Evolutionary conservation across 148 eudicot species (phyloP), one percentile per base, ranked within the genome.

Genomic region (Fagopyrum esculentum): DNA sequence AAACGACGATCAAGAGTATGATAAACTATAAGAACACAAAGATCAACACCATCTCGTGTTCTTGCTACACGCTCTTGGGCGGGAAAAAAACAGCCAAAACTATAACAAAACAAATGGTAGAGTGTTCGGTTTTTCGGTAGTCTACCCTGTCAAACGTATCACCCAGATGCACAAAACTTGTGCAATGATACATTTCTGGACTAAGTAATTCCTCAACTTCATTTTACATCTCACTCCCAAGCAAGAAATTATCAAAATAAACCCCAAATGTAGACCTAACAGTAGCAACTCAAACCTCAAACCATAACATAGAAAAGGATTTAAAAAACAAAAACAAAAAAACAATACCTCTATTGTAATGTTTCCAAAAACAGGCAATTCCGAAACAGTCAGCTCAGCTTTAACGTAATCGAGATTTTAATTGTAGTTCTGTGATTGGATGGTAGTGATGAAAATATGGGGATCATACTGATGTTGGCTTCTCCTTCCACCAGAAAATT

Each of bases 231-330:
- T 40, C 71, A 66, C 71, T 66, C 71, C 71, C 45, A 40, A 66
- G 19, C 71, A 66, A 66, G 71, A 66, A 66, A 66, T 66, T 40
- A 66, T 15, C 71, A 66, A 66, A 40, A 35, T 43, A 35, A 35
- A 45, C 17, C 71, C n/a, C 19, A 43, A 66, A 66, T 2, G 46
- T 35, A 66, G 45, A 43, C 71, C 71, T 66, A 66, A 15, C 9
- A 43, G 71, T 43, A 66, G 71, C 71, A 66, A 66, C 71, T 66
- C 71, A 66, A 66, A 66, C 71, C 71, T 66, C 71, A 66, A 15
- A 19, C 45, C 40, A 30, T 35, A 63, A 63, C 71, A 66, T 6
- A 66, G 17, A 66, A 66, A 66, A 4, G 45, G 46, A 5, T 35
- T 35, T 35, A 35, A 35, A 35, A 35, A 35, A 35, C 40, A 35